Evolutionary conservation across 2,329 filamentous ascomycete genomes (phyloP).

Genomic region (Davidsoniella virescens): DNA sequence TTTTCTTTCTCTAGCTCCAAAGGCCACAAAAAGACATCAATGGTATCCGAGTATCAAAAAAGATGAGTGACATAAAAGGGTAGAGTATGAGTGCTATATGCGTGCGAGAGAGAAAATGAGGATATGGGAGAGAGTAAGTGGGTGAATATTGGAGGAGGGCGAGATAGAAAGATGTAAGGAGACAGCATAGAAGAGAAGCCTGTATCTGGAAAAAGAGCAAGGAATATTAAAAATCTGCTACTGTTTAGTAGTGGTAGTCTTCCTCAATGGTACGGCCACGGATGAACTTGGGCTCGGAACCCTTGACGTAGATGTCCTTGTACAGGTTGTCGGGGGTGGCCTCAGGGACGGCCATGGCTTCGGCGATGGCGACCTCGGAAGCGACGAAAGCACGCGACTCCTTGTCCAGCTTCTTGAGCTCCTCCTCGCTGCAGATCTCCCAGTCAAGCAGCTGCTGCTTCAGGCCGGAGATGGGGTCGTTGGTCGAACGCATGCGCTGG

Average conservation of each 20-base stretch:
- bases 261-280: slow-evolving; percentile 79
- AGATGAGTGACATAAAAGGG: no score
- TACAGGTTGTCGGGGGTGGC: slow-evolving; percentile 68
- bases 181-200: no score
- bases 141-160: no score
- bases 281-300: slow-evolving; percentile 75
- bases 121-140: no score
- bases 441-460: slow-evolving; percentile 98
- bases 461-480: slow-evolving; percentile 93
- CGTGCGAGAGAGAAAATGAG: no score
- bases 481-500: slow-evolving; percentile 96
- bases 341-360: slow-evolving; percentile 73
- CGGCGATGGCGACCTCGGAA: slow-evolving; percentile 75
- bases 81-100: no score
- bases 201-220: no score
- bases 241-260: slow-evolving; percentile 58
- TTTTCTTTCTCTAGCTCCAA: no score
- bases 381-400: slow-evolving; percentile 73
- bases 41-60: no score
- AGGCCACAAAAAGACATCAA: no score
- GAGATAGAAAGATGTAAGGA: no score
- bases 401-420: slow-evolving; percentile 94
- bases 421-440: slow-evolving; percentile 78
- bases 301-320: slow-evolving; percentile 90
- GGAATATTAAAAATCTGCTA: background rate